Evolutionary conservation across 164 flowering plant genomes (phyloP).

Genomic region (Vitis riparia): DNA sequence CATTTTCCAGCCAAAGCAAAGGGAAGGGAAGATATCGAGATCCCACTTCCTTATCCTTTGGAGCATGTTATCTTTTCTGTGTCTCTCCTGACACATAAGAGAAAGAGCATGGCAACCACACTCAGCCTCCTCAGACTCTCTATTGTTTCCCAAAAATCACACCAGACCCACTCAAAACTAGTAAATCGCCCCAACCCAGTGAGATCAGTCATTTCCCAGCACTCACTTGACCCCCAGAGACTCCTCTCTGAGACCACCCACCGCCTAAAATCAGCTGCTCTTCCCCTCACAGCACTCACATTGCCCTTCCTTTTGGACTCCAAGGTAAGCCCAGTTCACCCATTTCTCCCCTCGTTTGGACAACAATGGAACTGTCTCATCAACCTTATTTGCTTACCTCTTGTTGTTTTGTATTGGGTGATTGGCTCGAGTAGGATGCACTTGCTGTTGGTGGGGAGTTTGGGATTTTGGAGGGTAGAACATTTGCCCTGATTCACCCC

Average conservation of each 20-base stretch:
- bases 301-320: slow-evolving; percentile 60
- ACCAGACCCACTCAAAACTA: slow-evolving; percentile 15
- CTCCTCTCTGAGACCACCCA: slow-evolving; percentile 19
- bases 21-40: background rate
- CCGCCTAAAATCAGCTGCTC: slow-evolving; percentile 34
- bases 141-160: slow-evolving; percentile 10
- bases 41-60: slow-evolving; percentile 7
- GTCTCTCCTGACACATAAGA: background rate
- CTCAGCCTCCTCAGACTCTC: slow-evolving; percentile 37
- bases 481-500: slow-evolving; percentile 78
- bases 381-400: background rate
- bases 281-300: slow-evolving; percentile 56
- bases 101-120: slow-evolving; percentile 41
- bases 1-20: background rate
- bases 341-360: background rate
- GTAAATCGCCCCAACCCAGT: slow-evolving; percentile 15
- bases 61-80: background rate
- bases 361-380: background rate
- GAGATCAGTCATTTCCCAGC: slow-evolving; percentile 3
- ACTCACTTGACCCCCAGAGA: slow-evolving; percentile 14
- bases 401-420: background rate
- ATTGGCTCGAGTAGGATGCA: slow-evolving; percentile 55
- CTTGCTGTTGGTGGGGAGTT: slow-evolving; percentile 75
- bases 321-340: slow-evolving; percentile 30
- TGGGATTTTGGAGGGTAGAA: slow-evolving; percentile 84